Evolutionary conservation across 768 basidiomycete genomes (phyloP), one percentile per base, ranked within the genome.

Genomic region (Mycena chlorophos): DNA sequence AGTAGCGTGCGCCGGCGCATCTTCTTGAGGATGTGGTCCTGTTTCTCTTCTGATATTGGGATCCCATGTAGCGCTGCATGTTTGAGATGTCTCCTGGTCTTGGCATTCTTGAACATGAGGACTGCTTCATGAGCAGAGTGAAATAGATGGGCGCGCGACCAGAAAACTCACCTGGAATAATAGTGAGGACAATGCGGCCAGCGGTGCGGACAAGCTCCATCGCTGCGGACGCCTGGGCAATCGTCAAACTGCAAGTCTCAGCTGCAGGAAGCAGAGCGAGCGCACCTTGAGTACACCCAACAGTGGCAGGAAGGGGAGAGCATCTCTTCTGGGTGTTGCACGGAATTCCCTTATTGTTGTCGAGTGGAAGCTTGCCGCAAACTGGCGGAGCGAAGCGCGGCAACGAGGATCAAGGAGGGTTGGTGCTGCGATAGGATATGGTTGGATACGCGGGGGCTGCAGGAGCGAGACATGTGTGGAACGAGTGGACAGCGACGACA

Each of bases 141-240:
- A 50, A 51, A 19, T 40, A 42, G 10, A 4, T 17, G 4, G 42
- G 10, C 14, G 4, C 10, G 16, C 25, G 31, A 19, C 19, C 5
- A 37, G 17, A 40, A 23, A 17, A 48, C 19, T 39, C 51, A 62
- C 60, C 56, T 22, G 91, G 91, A 13, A 91, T 73, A 58, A 94
- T 83, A 0, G 89, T 91, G 28, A 94, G 75, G 0, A 83, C 85
- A 49, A 94, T 77, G 54, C 91, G 82, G 40, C 78, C 85, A 39
- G 83, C 81, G 6, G 85, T 89, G 46, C 86, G 81, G 16, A 84
- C 82, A n/a, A 87, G 38, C 64, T 88, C 85, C 48, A 94, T 74
- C 0, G 86, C 80, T n/a, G 84, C 79, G 3, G 91, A 90, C 1
- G 87, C 78, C 91, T 94, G 59, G 30, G 19, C 10, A 46, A 22